Conservation (phyloP, 495 filamentous ascomycete genomes). For the Lasiosphaeriaceae sp. region DNA sequence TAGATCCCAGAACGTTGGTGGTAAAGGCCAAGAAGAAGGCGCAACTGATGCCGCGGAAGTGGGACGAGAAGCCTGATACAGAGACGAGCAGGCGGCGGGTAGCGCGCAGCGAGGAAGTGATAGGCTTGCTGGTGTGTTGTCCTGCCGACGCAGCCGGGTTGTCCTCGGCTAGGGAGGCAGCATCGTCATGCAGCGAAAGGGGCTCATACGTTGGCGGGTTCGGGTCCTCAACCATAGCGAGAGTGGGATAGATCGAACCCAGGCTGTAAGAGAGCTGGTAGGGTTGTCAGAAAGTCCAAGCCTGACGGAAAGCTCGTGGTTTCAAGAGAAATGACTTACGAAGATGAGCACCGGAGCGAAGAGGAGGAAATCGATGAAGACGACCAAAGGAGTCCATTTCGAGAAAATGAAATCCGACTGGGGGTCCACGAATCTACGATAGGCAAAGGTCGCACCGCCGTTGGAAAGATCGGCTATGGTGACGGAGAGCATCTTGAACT, state of each 20-base stretch:
- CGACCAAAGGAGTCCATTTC: slow-evolving; percentile 1
- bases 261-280: slow-evolving; percentile 39
- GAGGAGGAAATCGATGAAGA: slow-evolving; percentile 28
- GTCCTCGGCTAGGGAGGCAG: slow-evolving; percentile 19
- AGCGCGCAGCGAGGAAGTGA: slow-evolving; percentile 42
- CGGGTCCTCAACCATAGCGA: slow-evolving; percentile 49
- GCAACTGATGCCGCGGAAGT: slow-evolving; percentile 39
- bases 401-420: background rate
- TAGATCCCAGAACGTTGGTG: slow-evolving; percentile 12
- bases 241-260: slow-evolving; percentile 35
- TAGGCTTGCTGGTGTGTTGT: slow-evolving; percentile 16
- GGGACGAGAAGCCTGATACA: slow-evolving; percentile 33
- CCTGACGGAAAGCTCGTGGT: too few relatives aligned
- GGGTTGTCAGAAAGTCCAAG: background rate
- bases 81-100: slow-evolving; percentile 36
- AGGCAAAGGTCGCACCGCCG: background rate
- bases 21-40: slow-evolving; percentile 17
- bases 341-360: slow-evolving; percentile 37
- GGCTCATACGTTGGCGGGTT: slow-evolving; percentile 45
- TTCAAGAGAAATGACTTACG: slow-evolving; percentile 23
- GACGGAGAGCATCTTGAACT: background rate
- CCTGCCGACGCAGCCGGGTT: background rate
- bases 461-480: too few relatives aligned
- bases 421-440: background rate
- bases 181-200: slow-evolving; percentile 33